phyloP scores from a whole-genome alignment of 2,329 filamentous ascomycete genomes.

The Talaromyces sp. region DNA sequence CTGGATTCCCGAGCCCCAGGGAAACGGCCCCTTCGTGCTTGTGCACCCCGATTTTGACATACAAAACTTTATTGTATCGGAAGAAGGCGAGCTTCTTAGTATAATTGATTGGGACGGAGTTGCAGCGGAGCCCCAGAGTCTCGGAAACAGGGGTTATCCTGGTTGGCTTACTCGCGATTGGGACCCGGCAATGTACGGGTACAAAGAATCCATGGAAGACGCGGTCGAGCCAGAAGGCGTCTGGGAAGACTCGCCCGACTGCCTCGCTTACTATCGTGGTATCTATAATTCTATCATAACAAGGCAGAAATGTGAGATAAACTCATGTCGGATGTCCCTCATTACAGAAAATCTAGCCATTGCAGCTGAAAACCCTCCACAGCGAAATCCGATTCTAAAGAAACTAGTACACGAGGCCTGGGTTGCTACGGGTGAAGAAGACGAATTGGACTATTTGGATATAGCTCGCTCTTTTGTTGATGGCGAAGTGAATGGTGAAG shows the following conservation, averaged over 20 bases:
- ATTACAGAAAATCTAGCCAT: conserved; percentile 7
- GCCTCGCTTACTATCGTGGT: conserved; percentile 14
- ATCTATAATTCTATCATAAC: conserved; percentile 7
- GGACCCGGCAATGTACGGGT: conserved; percentile 19
- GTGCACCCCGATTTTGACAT: conserved; percentile 26
- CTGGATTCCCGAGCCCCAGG: conserved; percentile 16
- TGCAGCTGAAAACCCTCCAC: neutral
- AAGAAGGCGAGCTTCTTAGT: conserved; percentile 21
- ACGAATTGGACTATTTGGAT: neutral
- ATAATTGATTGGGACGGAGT: conserved; percentile 29
- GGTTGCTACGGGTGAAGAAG: neutral
- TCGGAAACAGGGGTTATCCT: conserved; percentile 21
- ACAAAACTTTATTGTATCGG: conserved; percentile 28
- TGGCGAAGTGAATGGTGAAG: neutral
- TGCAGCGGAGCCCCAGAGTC: conserved; percentile 17
- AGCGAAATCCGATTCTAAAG: neutral
- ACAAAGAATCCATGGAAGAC: conserved; percentile 10
- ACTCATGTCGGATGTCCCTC: conserved; percentile 13
- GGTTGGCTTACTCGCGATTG: conserved; percentile 22
- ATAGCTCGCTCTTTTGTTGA: neutral
- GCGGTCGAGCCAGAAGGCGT: conserved; percentile 15
- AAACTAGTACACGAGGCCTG: neutral
- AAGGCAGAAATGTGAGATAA: conserved; percentile 1
- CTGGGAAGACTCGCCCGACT: conserved; percentile 15
- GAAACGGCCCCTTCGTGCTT: conserved; percentile 17